Percentiles rank a stretch among this genome's conserved stretches.
These are phyloP conservation scores for Clitoria ternatea DNA, from an alignment of 306 rosid species.

Conservation along the genomic window DNA sequence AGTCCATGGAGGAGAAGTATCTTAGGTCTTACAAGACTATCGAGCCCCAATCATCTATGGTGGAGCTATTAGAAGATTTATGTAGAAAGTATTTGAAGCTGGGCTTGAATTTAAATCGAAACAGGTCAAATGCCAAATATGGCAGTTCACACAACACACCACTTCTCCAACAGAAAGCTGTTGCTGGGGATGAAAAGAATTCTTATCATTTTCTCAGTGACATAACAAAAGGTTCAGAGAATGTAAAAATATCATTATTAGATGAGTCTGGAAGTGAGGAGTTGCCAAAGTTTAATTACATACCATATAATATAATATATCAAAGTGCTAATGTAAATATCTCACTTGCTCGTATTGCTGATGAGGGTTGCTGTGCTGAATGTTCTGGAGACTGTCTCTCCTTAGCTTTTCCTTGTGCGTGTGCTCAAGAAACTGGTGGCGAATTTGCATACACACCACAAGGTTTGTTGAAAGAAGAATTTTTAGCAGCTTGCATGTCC, in stretches of 20 bases:
- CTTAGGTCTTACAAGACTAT: not conserved
- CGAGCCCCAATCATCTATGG: conserved; percentile 34
- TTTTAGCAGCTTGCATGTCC: conserved; percentile 46
- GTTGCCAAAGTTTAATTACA: conserved; percentile 72
- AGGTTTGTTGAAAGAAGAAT: conserved; percentile 69
- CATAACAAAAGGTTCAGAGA: conserved; percentile 77
- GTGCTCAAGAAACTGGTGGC: conserved; percentile 93
- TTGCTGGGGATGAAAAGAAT: conserved; percentile 22
- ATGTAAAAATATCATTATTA: conserved; percentile 54
- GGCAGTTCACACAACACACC: not conserved
- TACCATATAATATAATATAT: conserved; percentile 58
- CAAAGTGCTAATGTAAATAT: conserved; percentile 71
- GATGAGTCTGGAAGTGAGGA: conserved; percentile 49
- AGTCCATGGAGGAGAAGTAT: conserved; percentile 39
- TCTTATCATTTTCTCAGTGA: conserved; percentile 32
- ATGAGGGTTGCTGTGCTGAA: conserved; percentile 68
- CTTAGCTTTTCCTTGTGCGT: conserved; percentile 70
- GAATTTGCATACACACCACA: conserved; percentile 75
- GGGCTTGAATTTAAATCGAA: conserved; percentile 22
- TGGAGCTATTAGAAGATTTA: conserved; percentile 31
- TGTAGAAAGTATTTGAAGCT: conserved; percentile 37
- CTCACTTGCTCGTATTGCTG: conserved; percentile 81
- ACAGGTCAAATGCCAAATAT: conserved; percentile 21
- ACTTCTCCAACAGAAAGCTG: conserved; percentile 15
- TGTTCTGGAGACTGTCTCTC: conserved; percentile 78